Evolutionary conservation across 352 stramenopile genomes (phyloP).

Genomic region (Phytopythium montanum): DNA sequence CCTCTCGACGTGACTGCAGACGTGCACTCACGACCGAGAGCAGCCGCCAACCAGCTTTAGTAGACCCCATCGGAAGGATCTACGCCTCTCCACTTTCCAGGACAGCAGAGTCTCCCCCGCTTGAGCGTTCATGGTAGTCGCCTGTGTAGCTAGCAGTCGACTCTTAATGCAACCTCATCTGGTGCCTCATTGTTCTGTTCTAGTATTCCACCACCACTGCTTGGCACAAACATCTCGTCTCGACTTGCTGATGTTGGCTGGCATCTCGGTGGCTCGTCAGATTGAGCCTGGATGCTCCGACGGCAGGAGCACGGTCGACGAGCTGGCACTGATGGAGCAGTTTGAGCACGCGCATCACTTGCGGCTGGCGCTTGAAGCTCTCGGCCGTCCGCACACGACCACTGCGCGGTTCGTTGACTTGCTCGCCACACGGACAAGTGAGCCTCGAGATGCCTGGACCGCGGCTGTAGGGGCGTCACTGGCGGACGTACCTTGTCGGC

Average conservation of each 20-base stretch:
- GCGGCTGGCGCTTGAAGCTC: constrained; percentile 22
- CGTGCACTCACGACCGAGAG: background rate
- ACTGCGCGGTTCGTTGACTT: constrained; percentile 43
- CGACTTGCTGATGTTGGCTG: background rate
- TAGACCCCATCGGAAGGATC: constrained; percentile 9
- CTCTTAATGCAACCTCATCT: background rate
- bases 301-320: constrained; percentile 25
- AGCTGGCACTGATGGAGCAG: constrained; percentile 21
- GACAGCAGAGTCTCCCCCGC: background rate
- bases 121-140: background rate
- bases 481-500: background rate
- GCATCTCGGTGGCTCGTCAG: constrained; percentile 6
- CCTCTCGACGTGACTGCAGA: background rate
- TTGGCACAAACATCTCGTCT: background rate
- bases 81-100: background rate
- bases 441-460: constrained; percentile 22
- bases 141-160: constrained; percentile 8
- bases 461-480: background rate
- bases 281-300: constrained; percentile 18
- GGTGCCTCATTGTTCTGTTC: background rate
- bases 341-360: constrained; percentile 20
- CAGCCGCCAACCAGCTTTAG: background rate
- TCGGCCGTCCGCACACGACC: constrained; percentile 21
- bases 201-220: background rate
- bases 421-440: constrained; percentile 18